phyloP scores from a whole-genome alignment of 2,329 filamentous ascomycete species.

The Verticillium dahliae region DNA sequence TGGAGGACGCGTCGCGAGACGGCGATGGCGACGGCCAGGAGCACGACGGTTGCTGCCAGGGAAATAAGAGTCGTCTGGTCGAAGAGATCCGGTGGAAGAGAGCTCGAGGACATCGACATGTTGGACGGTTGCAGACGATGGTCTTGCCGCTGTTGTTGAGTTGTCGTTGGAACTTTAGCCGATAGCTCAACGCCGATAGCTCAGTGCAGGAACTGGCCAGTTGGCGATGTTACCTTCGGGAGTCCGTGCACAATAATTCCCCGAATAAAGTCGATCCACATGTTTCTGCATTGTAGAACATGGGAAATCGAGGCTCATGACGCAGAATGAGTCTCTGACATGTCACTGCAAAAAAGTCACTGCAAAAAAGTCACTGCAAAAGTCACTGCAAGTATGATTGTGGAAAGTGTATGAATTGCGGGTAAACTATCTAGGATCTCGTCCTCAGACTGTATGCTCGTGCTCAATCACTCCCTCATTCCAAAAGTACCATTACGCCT shows the following conservation, averaged over 20 bases:
- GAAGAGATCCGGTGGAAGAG: conserved; percentile 44
- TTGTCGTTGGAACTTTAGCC: neutral
- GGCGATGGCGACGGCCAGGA: conserved; percentile 42
- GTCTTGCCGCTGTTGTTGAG: neutral
- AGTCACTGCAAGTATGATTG: neutral
- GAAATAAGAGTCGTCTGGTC: conserved; percentile 55
- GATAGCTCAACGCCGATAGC: too few species aligned
- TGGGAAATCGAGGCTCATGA: too few species aligned
- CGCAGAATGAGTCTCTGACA: too few species aligned
- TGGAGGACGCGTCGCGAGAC: conserved; percentile 42
- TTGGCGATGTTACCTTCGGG: neutral
- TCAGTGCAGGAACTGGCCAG: neutral
- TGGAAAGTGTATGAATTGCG: neutral
- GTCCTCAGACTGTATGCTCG: neutral
- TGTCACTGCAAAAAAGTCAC: neutral
- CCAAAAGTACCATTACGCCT: neutral
- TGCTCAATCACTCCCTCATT: neutral
- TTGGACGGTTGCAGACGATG: neutral
- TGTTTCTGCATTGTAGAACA: too few species aligned
- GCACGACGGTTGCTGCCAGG: conserved; percentile 46
- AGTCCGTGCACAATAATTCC: neutral
- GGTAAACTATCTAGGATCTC: neutral
- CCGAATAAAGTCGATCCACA: too few species aligned
- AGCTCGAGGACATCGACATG: conserved; percentile 11
- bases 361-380: neutral